These are phyloP conservation scores for Schwanniomyces pseudopolymorphus DNA, from an alignment of 805 yeast species.

Conservation along the genomic window DNA sequence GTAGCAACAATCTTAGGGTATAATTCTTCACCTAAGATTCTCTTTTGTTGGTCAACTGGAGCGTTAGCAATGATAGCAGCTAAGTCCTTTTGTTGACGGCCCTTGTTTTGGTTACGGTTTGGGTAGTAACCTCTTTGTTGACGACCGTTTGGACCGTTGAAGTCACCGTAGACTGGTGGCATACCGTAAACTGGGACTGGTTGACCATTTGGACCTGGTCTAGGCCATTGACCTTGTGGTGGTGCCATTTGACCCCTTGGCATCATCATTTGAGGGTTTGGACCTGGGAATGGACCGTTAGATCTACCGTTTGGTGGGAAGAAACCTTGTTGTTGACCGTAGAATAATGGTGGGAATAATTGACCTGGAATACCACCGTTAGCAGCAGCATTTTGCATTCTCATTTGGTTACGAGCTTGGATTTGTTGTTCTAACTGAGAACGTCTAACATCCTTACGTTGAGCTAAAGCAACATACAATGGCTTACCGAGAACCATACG, in stretches of 20 bases:
- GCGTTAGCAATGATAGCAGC: conserved; percentile 61
- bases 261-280: conserved; percentile 79
- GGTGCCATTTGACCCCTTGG: conserved; percentile 67
- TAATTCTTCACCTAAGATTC: conserved; percentile 95
- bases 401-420: conserved; percentile 96
- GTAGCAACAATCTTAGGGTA: conserved; percentile 88
- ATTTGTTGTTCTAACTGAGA: conserved; percentile 96
- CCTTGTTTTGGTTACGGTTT: conserved; percentile 44
- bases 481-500: conserved; percentile 94
- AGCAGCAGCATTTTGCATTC: conserved; percentile 96
- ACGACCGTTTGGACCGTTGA: conserved; percentile 45
- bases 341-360: conserved; percentile 84
- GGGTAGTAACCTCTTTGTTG: conserved; percentile 63
- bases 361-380: conserved; percentile 83
- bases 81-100: conserved; percentile 48
- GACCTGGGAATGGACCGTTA: conserved; percentile 70
- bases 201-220: conserved; percentile 80
- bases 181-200: conserved; percentile 81
- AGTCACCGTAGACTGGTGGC: conserved; percentile 73
- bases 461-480: conserved; percentile 96
- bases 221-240: conserved; percentile 68
- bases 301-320: conserved; percentile 84
- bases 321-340: conserved; percentile 82
- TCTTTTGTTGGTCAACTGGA: conserved; percentile 93
- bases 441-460: conserved; percentile 97